Percentiles rank a stretch among this genome's conserved stretches.
phyloP scores from a whole-genome alignment of 306 rosid genomes.

The Luffa aegyptiaca region DNA sequence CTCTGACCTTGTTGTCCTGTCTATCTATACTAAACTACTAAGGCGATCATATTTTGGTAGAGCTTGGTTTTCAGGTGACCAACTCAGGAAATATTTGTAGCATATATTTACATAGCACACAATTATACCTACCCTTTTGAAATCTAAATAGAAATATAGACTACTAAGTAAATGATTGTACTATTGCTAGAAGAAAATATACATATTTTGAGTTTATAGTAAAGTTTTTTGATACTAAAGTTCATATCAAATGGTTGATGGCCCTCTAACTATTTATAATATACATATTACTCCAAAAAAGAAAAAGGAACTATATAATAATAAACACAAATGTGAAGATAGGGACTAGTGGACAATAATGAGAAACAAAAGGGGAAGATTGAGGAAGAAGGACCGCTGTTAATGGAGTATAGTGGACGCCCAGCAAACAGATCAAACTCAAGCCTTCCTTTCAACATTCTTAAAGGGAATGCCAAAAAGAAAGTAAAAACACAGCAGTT shows the following conservation, averaged over 20 bases:
- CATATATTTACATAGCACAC: constrained; percentile 10
- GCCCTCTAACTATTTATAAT: neutral
- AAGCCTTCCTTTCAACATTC: neutral
- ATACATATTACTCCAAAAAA: neutral
- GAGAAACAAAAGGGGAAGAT: neutral
- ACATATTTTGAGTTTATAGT: neutral
- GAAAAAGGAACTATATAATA: neutral
- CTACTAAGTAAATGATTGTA: neutral
- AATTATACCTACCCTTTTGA: neutral
- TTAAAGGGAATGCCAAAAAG: neutral
- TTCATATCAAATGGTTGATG: neutral
- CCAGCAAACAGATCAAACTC: neutral
- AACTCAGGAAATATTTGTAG: constrained; percentile 10
- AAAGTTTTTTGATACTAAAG: neutral
- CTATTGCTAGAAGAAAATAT: neutral
- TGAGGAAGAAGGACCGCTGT: neutral
- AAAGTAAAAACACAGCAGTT: neutral
- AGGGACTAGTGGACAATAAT: neutral
- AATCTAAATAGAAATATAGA: constrained; percentile 1
- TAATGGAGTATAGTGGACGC: neutral
- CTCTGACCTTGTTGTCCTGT: constrained; percentile 26
- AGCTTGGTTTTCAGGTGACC: constrained; percentile 2
- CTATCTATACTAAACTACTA: constrained; percentile 2
- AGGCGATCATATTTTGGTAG: constrained; percentile 5
- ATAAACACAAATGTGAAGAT: neutral